Conservation (phyloP, 768 basidiomycete genomes). For the Hydnum rufescens region DNA sequence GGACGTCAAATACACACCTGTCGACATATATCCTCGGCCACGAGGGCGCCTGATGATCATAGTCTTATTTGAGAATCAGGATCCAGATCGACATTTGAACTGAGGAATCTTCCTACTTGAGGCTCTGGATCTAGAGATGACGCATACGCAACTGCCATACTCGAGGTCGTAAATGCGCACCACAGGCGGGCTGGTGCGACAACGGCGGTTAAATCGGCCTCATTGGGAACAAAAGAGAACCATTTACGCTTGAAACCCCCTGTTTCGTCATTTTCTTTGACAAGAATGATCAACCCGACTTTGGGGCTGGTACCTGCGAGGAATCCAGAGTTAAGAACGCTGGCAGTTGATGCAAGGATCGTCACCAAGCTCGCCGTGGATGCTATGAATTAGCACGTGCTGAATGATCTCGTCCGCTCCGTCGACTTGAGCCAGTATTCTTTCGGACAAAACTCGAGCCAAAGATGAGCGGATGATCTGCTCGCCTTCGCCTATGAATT, state of each 20-base stretch:
- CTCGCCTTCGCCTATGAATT: not conserved
- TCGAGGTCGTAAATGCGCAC: conserved; percentile 69
- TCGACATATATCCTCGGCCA: too few relatives aligned
- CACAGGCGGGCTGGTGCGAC: conserved; percentile 38
- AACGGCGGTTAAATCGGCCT: not conserved
- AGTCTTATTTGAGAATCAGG: not conserved
- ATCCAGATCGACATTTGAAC: not conserved
- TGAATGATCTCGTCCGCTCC: conserved; percentile 41
- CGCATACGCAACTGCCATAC: conserved; percentile 62
- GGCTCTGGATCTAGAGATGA: conserved; percentile 33
- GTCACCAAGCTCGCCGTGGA: too few relatives aligned
- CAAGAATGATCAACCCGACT: conserved; percentile 44
- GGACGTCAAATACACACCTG: not conserved
- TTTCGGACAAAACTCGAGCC: not conserved
- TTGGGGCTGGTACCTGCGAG: conserved; percentile 27
- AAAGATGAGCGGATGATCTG: not conserved
- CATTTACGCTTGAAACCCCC: not conserved
- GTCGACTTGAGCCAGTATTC: conserved; percentile 3
- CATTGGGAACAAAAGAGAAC: not conserved
- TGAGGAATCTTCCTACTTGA: conserved; percentile 25
- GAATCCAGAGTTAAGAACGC: conserved; percentile 12
- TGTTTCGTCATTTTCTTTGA: conserved; percentile 23
- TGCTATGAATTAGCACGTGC: conserved; percentile 24
- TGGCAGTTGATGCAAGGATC: conserved; percentile 10
- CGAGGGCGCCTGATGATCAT: not conserved